phyloP scores from a whole-genome alignment of 345 rosid genomes.

The Conringia planisiliqua region DNA sequence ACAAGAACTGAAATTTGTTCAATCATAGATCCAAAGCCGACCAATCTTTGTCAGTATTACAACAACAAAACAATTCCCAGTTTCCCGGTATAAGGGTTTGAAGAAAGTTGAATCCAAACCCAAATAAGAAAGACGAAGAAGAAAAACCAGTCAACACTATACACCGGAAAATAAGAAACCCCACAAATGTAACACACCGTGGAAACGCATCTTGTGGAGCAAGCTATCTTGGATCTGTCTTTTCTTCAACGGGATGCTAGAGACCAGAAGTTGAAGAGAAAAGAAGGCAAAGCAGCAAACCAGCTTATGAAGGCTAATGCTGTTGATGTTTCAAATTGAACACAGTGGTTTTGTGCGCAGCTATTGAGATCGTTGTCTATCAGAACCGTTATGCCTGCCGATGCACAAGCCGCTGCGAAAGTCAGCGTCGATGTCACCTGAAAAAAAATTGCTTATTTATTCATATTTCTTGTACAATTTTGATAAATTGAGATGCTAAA shows the following conservation, averaged over 20 bases:
- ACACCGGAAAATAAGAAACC: not conserved
- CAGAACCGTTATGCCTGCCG: constrained; percentile 84
- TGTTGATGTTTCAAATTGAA: constrained; percentile 63
- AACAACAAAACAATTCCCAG: constrained; percentile 23
- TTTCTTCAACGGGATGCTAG: constrained; percentile 54
- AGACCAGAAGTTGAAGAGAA: constrained; percentile 72
- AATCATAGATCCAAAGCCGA: not conserved
- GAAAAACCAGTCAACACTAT: constrained; percentile 22
- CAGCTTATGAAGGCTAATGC: constrained; percentile 78
- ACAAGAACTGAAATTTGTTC: not conserved
- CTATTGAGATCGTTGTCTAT: constrained; percentile 51
- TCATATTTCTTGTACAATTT: not conserved
- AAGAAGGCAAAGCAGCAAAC: constrained; percentile 63
- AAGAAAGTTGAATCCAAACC: constrained; percentile 21
- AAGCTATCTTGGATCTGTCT: not conserved
- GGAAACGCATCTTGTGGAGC: not conserved
- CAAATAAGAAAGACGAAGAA: constrained; percentile 11
- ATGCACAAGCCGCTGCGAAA: constrained; percentile 76
- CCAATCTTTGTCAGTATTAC: not conserved
- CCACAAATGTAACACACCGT: not conserved
- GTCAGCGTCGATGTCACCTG: constrained; percentile 80
- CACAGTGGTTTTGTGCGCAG: constrained; percentile 59
- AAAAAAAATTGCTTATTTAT: not conserved
- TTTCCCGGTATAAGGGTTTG: constrained; percentile 9
- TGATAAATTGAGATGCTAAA: not conserved